Evolutionary conservation across 2,329 filamentous ascomycete genomes (phyloP), one percentile per base, ranked within the genome.

Genomic region (Tolypocladium ovalisporum): DNA sequence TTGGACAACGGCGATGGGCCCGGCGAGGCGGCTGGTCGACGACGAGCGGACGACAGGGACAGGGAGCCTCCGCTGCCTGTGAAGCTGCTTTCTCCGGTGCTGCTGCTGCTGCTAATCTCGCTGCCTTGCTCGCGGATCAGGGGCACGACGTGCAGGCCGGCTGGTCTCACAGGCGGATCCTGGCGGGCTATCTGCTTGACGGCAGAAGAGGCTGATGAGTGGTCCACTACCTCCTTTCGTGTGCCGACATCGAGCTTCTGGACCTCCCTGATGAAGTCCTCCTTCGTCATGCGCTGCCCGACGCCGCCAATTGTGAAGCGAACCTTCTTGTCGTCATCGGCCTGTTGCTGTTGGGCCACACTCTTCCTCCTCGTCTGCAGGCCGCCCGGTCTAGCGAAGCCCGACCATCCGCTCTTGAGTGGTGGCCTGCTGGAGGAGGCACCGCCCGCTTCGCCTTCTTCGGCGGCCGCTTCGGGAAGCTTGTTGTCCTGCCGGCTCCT

Each of bases 221-320:
- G 73, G 40, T 81, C 77, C 5, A 83, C 72, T 2, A 83, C 76
- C 59, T 82, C 78, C 39, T 73, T 75, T 7, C 80, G 79, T 17
- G 85, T 83, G 65, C 83, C 83, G 29, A 82, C 81, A 67, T 93
- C 88, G 59, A 93, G 77, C 61, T 84, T 82, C 62, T 85, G 83
- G 66, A 94, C 85, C 67, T 90, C 84, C 52, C 80, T 76, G 60
- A 94, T 84, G 67, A 94, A 93, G 66, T 91, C 88, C 5, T 86
- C 83, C 72, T 92, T 92, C 60, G 81, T 91, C 82, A 94, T 87
- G 53, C 89, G 83, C 60, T 80, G 78, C 7, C 87, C 87, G n/a
- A 85, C 82, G 37, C 85, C 84, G 51, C 81, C 83, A 61, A 93
- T 88, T 1, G 86, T 91, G 71, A 92, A 93, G 17, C 89, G 82